Evolutionary conservation across 2,329 filamentous ascomycete genomes (phyloP).

Genomic region (Mariannaea sp.): DNA sequence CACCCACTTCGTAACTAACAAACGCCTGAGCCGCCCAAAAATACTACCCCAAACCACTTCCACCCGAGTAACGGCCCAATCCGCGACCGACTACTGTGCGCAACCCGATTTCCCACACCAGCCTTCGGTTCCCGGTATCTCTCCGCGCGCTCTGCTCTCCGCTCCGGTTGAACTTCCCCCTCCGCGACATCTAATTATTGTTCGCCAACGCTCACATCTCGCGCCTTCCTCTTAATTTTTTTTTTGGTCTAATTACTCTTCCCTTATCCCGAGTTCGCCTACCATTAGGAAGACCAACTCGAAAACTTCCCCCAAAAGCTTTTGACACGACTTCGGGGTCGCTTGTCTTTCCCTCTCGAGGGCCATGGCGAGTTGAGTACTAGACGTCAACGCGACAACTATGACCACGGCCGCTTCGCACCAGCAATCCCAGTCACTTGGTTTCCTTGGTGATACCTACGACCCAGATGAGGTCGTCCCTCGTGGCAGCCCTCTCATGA

Average conservation of each 20-base stretch:
- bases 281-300: conserved; percentile 14
- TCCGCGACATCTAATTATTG: background rate
- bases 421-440: conserved; percentile 41
- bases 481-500: conserved; percentile 49
- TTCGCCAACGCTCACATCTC: background rate
- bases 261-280: background rate
- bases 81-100: background rate
- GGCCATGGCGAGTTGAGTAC: conserved; percentile 44
- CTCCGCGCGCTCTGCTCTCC: background rate
- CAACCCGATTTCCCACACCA: background rate
- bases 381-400: conserved; percentile 37
- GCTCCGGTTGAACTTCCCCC: background rate
- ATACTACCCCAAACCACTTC: too few relatives aligned
- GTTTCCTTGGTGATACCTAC: conserved; percentile 44
- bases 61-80: too few relatives aligned
- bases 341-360: conserved; percentile 21
- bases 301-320: conserved; percentile 11
- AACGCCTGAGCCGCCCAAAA: conserved; percentile 11
- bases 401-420: conserved; percentile 44
- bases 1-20: background rate
- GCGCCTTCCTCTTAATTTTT: background rate
- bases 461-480: conserved; percentile 51
- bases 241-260: background rate
- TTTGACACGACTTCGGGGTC: conserved; percentile 24
- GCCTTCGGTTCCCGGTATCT: background rate